Percentiles rank a stretch among this genome's conserved stretches.
Evolutionary conservation across 1,284 basidiomycete species (phyloP).

Genomic region (Boletellus deceptivus): DNA sequence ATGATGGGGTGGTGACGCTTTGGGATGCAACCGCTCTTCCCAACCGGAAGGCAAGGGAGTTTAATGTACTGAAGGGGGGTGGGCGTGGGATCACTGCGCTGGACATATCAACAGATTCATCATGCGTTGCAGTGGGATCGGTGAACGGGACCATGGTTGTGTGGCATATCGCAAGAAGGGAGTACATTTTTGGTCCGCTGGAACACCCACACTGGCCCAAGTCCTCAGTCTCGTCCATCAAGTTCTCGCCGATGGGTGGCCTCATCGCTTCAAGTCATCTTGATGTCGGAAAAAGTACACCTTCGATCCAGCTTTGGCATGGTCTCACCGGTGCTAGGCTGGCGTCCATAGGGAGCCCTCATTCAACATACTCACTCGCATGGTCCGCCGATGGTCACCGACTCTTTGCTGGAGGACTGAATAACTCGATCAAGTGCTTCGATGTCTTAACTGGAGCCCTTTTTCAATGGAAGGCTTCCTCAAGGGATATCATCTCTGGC

Average conservation of each 20-base stretch:
- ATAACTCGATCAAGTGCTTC: conserved; percentile 12
- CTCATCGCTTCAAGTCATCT: conserved; percentile 10
- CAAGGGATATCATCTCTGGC: conserved; percentile 3
- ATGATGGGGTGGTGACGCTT: conserved; percentile 2
- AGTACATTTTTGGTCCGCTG: neutral
- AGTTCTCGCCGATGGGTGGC: conserved; percentile 13
- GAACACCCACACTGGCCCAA: neutral
- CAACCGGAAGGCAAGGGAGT: neutral
- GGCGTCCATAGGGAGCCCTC: neutral
- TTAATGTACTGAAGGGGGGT: neutral
- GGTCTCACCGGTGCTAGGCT: conserved; percentile 4
- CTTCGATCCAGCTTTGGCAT: conserved; percentile 14
- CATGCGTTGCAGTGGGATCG: neutral
- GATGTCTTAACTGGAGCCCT: neutral
- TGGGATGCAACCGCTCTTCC: neutral
- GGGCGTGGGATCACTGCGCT: neutral
- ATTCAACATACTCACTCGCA: conserved; percentile 6
- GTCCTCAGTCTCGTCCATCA: conserved; percentile 6
- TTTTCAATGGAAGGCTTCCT: neutral
- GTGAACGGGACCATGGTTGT: neutral
- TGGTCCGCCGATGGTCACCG: conserved; percentile 12
- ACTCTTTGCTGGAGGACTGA: conserved; percentile 9
- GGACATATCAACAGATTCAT: conserved; percentile 2
- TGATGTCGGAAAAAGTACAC: neutral
- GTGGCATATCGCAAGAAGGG: neutral